A percentile compares a stretch with the other conserved stretches of the same genome.
These are phyloP conservation scores for Geum urbanum DNA, from an alignment of 306 rosid genomes.

Conservation along the genomic window DNA sequence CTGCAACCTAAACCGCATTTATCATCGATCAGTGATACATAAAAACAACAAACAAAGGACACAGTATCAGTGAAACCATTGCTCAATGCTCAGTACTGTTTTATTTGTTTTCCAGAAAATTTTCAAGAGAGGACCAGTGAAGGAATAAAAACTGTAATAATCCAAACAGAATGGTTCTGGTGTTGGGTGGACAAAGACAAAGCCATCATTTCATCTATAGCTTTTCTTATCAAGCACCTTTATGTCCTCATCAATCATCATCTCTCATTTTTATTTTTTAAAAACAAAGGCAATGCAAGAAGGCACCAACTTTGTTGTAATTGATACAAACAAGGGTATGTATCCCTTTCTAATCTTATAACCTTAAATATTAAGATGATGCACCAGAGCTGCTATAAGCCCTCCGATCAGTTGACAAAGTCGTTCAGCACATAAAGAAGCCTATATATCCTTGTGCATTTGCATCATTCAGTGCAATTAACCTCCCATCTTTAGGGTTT, in stretches of 20 bases:
- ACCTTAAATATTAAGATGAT: constrained; percentile 8
- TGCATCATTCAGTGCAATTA: neutral
- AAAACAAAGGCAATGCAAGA: neutral
- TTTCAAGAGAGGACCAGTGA: constrained; percentile 14
- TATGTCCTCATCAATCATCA: constrained; percentile 80
- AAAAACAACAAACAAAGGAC: neutral
- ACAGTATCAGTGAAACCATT: constrained; percentile 2
- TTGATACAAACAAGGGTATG: constrained; percentile 45
- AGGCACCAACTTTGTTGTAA: constrained; percentile 57
- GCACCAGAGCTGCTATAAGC: neutral
- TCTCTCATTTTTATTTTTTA: constrained; percentile 22
- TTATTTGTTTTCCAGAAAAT: neutral
- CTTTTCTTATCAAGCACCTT: constrained; percentile 52
- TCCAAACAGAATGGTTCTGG: constrained; percentile 44
- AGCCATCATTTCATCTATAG: constrained; percentile 50
- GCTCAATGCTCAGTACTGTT: neutral
- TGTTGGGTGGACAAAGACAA: constrained; percentile 39
- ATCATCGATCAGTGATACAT: neutral
- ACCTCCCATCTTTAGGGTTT: no score
- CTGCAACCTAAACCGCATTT: constrained; percentile 28
- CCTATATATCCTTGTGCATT: neutral
- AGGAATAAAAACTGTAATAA: constrained; percentile 32
- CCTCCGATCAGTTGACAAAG: constrained; percentile 9
- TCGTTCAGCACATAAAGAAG: neutral
- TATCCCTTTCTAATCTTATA: constrained; percentile 12